These are phyloP conservation scores for Zygnema cylindricum DNA, from an alignment of 139 green algal species.

Conservation along the genomic window DNA sequence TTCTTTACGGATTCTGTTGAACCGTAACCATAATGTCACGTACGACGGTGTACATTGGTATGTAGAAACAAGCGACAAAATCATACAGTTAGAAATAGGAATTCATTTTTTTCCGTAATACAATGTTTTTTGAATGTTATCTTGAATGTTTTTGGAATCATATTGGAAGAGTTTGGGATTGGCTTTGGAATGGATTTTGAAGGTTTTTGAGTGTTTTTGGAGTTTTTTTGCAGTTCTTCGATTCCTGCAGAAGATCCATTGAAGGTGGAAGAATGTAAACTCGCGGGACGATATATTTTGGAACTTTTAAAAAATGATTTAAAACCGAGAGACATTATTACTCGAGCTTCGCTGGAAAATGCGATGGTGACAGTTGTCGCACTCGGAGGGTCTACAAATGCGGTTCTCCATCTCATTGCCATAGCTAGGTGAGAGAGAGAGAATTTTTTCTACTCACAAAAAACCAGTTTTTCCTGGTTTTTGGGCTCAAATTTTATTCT, in stretches of 20 bases:
- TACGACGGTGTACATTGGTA: no score
- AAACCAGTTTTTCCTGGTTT: no score
- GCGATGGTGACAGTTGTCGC: slow-evolving; percentile 92
- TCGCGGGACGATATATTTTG: slow-evolving; percentile 74
- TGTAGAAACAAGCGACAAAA: no score
- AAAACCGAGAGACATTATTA: slow-evolving; percentile 97
- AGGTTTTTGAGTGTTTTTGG: background rate
- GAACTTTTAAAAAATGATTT: slow-evolving; percentile 80
- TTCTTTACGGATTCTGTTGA: no score
- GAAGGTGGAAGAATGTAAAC: slow-evolving; percentile 92
- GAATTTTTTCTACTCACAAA: no score
- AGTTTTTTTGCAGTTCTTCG: slow-evolving; percentile 72
- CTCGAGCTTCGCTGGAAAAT: slow-evolving; percentile 91
- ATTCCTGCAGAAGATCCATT: slow-evolving; percentile 93
- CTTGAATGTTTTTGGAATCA: no score
- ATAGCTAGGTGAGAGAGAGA: slow-evolving; percentile 60
- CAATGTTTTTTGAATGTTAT: no score
- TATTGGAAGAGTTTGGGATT: slow-evolving; percentile 12
- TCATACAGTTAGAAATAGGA: no score
- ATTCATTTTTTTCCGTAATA: no score
- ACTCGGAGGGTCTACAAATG: slow-evolving; percentile 94
- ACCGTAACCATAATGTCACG: no score
- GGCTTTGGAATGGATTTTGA: background rate
- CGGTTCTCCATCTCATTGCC: slow-evolving; percentile 75
- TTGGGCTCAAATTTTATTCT: no score